These are phyloP conservation scores for Candida golubevii DNA, from an alignment of 805 yeast genomes.

Conservation along the genomic window DNA sequence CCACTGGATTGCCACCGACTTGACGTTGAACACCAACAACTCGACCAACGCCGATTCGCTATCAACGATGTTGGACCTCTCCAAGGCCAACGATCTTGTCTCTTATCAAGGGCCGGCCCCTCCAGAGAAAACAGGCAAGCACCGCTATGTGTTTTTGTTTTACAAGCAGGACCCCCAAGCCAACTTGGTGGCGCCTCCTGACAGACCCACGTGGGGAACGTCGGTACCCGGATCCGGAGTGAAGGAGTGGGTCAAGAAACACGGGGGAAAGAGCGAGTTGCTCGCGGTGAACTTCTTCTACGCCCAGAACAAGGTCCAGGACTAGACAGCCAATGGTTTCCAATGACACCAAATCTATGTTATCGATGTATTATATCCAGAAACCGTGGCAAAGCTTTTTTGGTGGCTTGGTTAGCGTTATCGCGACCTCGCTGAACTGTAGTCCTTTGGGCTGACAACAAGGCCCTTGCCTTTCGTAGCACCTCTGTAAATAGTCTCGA, in stretches of 20 bases:
- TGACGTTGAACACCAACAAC: slow-evolving; percentile 39
- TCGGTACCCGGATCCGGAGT: slow-evolving; percentile 78
- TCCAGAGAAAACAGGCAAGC: slow-evolving; percentile 82
- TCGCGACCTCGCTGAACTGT: slow-evolving; percentile 31
- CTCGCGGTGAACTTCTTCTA: slow-evolving; percentile 78
- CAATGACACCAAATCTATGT: too few species aligned
- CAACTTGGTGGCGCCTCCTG: slow-evolving; percentile 42
- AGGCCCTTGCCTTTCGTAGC: slow-evolving; percentile 91
- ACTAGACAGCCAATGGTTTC: too few species aligned
- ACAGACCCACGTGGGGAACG: slow-evolving; percentile 80
- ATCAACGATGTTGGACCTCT: slow-evolving; percentile 29
- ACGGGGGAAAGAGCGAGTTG: slow-evolving; percentile 53
- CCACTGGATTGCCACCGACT: slow-evolving; percentile 64
- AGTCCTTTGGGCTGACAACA: slow-evolving; percentile 78
- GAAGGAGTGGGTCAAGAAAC: slow-evolving; percentile 62
- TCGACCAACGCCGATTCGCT: slow-evolving; percentile 17
- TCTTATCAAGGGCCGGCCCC: slow-evolving; percentile 84
- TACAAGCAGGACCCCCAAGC: slow-evolving; percentile 58
- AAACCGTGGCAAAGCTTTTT: too few species aligned
- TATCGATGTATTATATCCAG: too few species aligned
- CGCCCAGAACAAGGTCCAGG: slow-evolving; percentile 53
- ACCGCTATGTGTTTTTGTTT: slow-evolving; percentile 76
- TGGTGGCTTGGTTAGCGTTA: not conserved
- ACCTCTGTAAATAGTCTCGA: slow-evolving; percentile 86
- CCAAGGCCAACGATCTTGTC: slow-evolving; percentile 41